Evolutionary conservation across 2,329 filamentous ascomycete genomes (phyloP).

Genomic region (Fusarium hainanense): DNA sequence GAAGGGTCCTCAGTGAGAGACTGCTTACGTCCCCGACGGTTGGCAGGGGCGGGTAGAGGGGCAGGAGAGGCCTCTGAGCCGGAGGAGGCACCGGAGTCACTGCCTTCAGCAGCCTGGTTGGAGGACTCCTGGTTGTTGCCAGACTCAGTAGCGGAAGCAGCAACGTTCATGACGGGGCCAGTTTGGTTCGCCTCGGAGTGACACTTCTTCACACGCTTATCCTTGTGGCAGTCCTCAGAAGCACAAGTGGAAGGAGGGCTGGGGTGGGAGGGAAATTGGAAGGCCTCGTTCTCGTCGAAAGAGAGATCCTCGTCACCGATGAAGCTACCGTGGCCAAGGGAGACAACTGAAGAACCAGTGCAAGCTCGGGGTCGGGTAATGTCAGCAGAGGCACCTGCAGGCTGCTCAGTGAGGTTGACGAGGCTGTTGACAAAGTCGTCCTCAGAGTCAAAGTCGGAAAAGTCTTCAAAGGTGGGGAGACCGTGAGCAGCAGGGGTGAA

Average conservation of each 20-base stretch:
- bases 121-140: slow-evolving; percentile 52
- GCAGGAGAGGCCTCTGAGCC: slow-evolving; percentile 59
- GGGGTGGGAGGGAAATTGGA: slow-evolving; percentile 70
- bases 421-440: slow-evolving; percentile 82
- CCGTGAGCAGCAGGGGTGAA: slow-evolving; percentile 65
- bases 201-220: slow-evolving; percentile 68
- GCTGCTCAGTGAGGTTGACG: slow-evolving; percentile 68
- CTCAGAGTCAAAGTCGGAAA: slow-evolving; percentile 91
- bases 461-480: slow-evolving; percentile 81
- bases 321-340: slow-evolving; percentile 81
- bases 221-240: slow-evolving; percentile 62
- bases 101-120: slow-evolving; percentile 51
- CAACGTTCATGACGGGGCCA: slow-evolving; percentile 57
- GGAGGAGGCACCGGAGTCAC: slow-evolving; percentile 54
- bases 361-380: slow-evolving; percentile 75
- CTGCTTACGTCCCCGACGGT: slow-evolving; percentile 97
- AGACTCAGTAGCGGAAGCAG: slow-evolving; percentile 51
- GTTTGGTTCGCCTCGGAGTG: slow-evolving; percentile 58
- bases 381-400: slow-evolving; percentile 59
- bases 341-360: slow-evolving; percentile 75
- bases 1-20: slow-evolving; percentile 96
- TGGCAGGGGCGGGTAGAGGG: slow-evolving; percentile 69
- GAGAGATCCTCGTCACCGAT: slow-evolving; percentile 81
- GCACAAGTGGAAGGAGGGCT: slow-evolving; percentile 59
- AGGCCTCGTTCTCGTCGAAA: slow-evolving; percentile 74